These are phyloP conservation scores for Parathielavia hyrcaniae DNA, from an alignment of 495 filamentous ascomycete genomes.

Conservation along the genomic window DNA sequence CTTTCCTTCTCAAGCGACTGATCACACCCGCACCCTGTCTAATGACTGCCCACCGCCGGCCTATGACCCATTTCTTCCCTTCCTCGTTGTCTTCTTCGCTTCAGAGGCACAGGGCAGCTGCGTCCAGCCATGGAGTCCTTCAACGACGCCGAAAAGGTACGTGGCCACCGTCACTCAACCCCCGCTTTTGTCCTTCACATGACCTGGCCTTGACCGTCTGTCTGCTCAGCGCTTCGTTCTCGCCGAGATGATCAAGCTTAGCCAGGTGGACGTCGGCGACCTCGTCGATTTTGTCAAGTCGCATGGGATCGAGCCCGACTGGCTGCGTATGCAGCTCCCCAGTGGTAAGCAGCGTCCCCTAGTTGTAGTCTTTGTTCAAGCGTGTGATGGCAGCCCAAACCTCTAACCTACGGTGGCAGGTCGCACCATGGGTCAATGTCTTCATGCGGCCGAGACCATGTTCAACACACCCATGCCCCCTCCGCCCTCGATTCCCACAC, in stretches of 20 bases:
- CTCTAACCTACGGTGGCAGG: conserved; percentile 34
- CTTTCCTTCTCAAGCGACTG: conserved; percentile 19
- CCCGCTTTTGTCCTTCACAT: conserved; percentile 13
- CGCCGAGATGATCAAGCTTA: conserved; percentile 50
- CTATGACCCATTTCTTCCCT: conserved; percentile 25
- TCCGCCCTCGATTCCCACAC: conserved; percentile 32
- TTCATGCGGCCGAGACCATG: conserved; percentile 41
- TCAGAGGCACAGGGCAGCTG: conserved; percentile 26
- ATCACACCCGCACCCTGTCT: conserved; percentile 28
- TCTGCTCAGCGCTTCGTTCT: conserved; percentile 46
- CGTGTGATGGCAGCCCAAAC: background rate
- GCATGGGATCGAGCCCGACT: conserved; percentile 40
- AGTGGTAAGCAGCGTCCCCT: conserved; percentile 33
- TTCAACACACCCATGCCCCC: conserved; percentile 35
- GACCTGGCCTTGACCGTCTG: conserved; percentile 13
- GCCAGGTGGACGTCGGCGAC: conserved; percentile 40
- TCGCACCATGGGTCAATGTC: conserved; percentile 45
- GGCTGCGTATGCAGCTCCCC: conserved; percentile 44
- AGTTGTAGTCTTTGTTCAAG: background rate
- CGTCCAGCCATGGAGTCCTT: conserved; percentile 43
- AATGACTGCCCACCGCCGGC: conserved; percentile 38
- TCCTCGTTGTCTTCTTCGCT: conserved; percentile 29
- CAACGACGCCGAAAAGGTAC: conserved; percentile 46
- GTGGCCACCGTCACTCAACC: conserved; percentile 15
- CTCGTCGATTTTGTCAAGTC: conserved; percentile 46